Conservation (phyloP, 805 yeast species). For the Candida railenensis region DNA sequence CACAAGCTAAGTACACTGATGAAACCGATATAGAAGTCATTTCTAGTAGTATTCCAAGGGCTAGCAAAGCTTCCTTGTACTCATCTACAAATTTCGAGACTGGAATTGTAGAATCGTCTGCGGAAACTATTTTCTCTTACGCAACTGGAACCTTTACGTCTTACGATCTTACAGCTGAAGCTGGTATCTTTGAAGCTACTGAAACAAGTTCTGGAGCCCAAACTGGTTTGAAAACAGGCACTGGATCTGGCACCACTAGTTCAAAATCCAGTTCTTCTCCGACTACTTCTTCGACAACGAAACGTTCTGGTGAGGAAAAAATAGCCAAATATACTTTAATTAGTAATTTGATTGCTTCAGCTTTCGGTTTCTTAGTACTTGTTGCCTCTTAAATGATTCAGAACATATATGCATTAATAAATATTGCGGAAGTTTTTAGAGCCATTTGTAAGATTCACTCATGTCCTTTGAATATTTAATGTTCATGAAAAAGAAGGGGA, state of each 20-base stretch:
- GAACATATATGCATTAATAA: too few relatives aligned
- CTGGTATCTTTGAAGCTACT: not conserved
- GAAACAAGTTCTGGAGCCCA: not conserved
- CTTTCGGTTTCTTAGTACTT: not conserved
- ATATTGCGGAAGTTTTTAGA: too few relatives aligned
- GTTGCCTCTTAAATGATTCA: not conserved
- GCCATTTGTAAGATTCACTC: too few relatives aligned
- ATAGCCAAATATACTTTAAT: not conserved
- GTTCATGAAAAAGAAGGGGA: too few relatives aligned
- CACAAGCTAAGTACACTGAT: constrained; percentile 40
- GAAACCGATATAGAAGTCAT: constrained; percentile 39
- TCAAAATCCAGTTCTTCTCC: not conserved
- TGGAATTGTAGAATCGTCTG: not conserved
- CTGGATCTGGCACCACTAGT: not conserved
- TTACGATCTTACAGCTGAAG: not conserved
- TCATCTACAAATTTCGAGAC: constrained; percentile 29
- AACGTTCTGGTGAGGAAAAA: not conserved
- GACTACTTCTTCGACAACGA: not conserved
- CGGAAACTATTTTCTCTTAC: not conserved
- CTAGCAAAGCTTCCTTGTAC: constrained; percentile 45
- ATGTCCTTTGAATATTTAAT: too few relatives aligned
- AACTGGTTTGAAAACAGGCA: not conserved
- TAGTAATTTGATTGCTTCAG: not conserved
- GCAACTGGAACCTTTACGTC: not conserved
- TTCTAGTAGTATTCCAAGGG: constrained; percentile 48